Percentiles rank a stretch among this genome's conserved stretches.
phyloP scores from a whole-genome alignment of 106 monocot species.

The Chionographis japonica region DNA sequence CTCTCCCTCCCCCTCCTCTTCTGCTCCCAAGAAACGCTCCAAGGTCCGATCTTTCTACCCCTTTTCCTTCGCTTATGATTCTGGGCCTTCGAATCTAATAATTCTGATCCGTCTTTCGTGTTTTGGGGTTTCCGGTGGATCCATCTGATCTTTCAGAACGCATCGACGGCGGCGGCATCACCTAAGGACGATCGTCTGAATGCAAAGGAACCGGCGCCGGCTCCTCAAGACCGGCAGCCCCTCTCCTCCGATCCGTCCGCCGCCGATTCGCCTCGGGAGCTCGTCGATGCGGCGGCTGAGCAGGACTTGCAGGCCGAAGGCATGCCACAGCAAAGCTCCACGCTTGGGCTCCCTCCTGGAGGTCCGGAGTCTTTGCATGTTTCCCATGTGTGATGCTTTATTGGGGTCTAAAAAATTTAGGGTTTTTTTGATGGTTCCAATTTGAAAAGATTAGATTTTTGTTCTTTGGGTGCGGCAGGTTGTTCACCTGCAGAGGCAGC shows the following conservation, averaged over 20 bases:
- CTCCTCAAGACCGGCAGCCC: no score
- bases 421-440: neutral
- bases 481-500: conserved; percentile 7
- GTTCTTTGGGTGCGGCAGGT: conserved; percentile 9
- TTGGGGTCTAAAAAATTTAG: neutral
- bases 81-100: neutral
- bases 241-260: neutral
- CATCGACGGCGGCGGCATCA: neutral
- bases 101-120: neutral
- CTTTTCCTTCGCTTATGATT: neutral
- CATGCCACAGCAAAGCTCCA: neutral
- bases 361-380: neutral
- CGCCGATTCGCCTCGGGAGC: neutral
- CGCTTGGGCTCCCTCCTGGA: neutral
- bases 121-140: neutral
- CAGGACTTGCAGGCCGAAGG: neutral
- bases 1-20: neutral
- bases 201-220: no score
- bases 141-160: neutral
- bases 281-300: neutral
- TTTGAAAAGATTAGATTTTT: neutral
- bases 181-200: no score
- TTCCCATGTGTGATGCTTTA: neutral
- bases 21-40: neutral
- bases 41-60: neutral